A percentile compares a stretch with the other conserved stretches of the same genome.
Conservation (phyloP, 345 rosid genomes). For the Brassica rapa region DNA sequence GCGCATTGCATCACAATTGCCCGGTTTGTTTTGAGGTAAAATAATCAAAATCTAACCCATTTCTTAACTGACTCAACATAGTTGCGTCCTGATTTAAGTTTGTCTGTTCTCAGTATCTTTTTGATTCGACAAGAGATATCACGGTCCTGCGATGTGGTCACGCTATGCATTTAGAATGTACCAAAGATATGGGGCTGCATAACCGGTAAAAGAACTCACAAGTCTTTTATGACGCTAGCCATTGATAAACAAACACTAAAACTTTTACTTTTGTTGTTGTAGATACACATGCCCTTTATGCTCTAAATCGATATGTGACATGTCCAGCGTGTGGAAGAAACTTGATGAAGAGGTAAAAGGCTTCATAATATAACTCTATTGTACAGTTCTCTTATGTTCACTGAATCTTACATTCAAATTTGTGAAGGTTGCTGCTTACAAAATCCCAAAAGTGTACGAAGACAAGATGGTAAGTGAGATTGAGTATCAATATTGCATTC, state of each 20-base stretch:
- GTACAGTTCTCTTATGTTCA: not conserved
- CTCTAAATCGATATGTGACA: slow-evolving; percentile 76
- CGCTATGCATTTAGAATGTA: slow-evolving; percentile 75
- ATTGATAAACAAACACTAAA: not conserved
- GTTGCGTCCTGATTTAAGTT: not conserved
- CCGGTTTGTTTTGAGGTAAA: slow-evolving; percentile 69
- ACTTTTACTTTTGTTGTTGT: slow-evolving; percentile 13
- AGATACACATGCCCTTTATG: slow-evolving; percentile 89
- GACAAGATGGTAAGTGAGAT: slow-evolving; percentile 58
- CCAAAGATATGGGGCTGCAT: slow-evolving; percentile 63
- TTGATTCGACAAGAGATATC: slow-evolving; percentile 65
- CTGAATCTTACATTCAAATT: too few relatives aligned
- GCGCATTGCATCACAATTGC: slow-evolving; percentile 73
- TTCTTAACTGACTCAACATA: not conserved
- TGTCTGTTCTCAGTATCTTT: slow-evolving; percentile 55
- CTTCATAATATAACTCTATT: not conserved
- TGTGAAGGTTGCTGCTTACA: slow-evolving; percentile 38
- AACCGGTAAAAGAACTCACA: slow-evolving; percentile 43
- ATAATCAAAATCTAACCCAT: not conserved
- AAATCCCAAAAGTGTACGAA: slow-evolving; percentile 69
- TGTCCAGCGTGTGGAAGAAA: slow-evolving; percentile 70
- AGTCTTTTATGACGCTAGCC: not conserved
- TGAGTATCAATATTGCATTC: not conserved
- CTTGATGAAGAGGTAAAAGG: slow-evolving; percentile 73
- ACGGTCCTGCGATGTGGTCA: slow-evolving; percentile 73